Evolutionary conservation across 2,329 filamentous ascomycete species (phyloP), one percentile per base, ranked within the genome.

Genomic region (Plectosphaerella sp.): DNA sequence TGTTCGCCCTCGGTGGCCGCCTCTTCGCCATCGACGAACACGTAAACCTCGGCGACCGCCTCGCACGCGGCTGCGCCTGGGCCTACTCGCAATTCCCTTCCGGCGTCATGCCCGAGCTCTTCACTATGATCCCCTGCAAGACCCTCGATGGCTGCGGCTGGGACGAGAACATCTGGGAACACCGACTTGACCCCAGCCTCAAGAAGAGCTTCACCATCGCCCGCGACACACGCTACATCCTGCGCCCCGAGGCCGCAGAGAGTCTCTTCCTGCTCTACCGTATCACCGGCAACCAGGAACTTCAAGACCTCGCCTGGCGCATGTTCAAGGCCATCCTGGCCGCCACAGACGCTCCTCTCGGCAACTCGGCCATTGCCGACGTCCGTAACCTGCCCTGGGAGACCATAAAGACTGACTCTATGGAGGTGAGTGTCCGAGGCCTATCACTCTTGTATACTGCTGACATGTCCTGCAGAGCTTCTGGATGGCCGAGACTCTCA

Each of bases 401-500:
- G 69, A 54, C 65, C 11, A 48, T 50, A 5, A 58, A 74, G 49
- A 62, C 79, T 58, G 82, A 67, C 39, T 65, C 65, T 10, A 68
- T 67, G 65, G 65, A 67, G 62, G 64, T 64, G 33, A 53, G 52
- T 8, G 22, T 7, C 1, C n/a, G 5, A 5, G 41, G n/a, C 16
- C 8, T 7, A 10, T 33, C 8, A 9, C 28, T 33, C 11, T 12
- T 12, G 11, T 3, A 33, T 12, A 52, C 50, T 12, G 41, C 41
- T 43, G 18, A 43, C 41, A 18, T 18, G n/a, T 10, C 6, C 7
- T 37, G 7, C 78, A 89, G 72, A 86, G 80, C 55, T 89, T 88
- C 60, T 91, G 87, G 84, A 71, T 87, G 60, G 82, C 83, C 0
- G 86, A 90, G 71, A 91, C 86, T 15, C 68, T 90, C 54, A 90